A percentile compares a stretch with the other conserved stretches of the same genome.
Conservation (phyloP, 225 moss, liverwort and hornwort genomes). For the Pseudoscleropodium purum region DNA sequence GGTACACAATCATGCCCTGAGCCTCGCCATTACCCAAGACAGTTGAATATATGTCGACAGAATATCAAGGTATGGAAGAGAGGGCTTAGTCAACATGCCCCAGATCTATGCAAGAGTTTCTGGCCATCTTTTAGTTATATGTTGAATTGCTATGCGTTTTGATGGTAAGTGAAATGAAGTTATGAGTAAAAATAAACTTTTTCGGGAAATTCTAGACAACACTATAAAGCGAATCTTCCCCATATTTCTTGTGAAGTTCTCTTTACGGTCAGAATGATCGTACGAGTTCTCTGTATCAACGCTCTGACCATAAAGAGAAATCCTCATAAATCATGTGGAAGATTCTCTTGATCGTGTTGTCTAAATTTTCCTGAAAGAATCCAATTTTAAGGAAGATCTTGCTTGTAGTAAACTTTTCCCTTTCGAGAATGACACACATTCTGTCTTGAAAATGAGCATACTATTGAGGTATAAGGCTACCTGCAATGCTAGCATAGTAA, state of each 20-base stretch:
- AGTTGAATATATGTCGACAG: background rate
- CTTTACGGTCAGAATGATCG: background rate
- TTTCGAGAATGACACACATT: background rate
- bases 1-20: conserved; percentile 8
- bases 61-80: conserved; percentile 25
- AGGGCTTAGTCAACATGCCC: background rate
- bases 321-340: background rate
- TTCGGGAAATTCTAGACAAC: background rate
- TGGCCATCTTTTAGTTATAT: background rate
- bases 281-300: background rate
- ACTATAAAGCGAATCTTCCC: background rate
- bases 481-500: background rate
- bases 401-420: background rate
- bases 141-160: background rate
- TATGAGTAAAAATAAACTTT: background rate
- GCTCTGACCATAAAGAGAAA: background rate
- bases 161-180: background rate
- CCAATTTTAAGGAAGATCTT: background rate
- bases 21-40: conserved; percentile 6
- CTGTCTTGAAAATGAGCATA: background rate
- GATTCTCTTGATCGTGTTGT: background rate
- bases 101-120: background rate
- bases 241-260: background rate
- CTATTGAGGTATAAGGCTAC: background rate
- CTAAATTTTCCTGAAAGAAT: background rate